phyloP scores from a whole-genome alignment of 2,329 filamentous ascomycete genomes.

The Xylariaceae sp. region DNA sequence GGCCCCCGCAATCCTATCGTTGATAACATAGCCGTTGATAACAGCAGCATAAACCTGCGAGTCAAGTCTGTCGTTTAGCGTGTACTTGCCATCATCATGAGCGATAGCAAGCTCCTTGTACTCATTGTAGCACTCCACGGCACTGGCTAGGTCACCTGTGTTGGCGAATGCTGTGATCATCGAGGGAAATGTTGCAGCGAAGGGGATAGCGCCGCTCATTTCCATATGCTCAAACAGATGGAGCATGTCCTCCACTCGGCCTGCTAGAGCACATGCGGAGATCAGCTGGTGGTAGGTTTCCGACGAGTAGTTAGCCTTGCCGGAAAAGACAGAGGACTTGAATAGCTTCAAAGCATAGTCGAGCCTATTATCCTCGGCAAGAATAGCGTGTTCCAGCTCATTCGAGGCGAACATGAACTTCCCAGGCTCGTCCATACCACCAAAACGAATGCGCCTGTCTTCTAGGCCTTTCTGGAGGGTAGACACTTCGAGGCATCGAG shows the following conservation, averaged over 20 bases:
- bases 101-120: constrained; percentile 88
- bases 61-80: constrained; percentile 73
- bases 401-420: constrained; percentile 80
- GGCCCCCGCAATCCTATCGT: constrained; percentile 78
- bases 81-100: constrained; percentile 73
- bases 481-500: constrained; percentile 77
- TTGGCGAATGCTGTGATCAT: constrained; percentile 95
- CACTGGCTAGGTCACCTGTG: constrained; percentile 79
- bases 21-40: constrained; percentile 84
- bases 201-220: constrained; percentile 69
- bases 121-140: constrained; percentile 93
- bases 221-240: constrained; percentile 93
- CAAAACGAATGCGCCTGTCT: constrained; percentile 77
- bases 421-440: constrained; percentile 69
- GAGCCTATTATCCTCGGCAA: constrained; percentile 85
- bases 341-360: constrained; percentile 86
- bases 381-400: constrained; percentile 83
- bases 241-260: constrained; percentile 85
- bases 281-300: constrained; percentile 86
- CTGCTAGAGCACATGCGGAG: constrained; percentile 80
- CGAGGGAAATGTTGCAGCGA: constrained; percentile 80
- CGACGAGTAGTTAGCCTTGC: constrained; percentile 70
- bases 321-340: constrained; percentile 68
- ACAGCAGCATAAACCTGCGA: constrained; percentile 87
- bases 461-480: constrained; percentile 74